A percentile compares a stretch with the other conserved stretches of the same genome.
phyloP scores from a whole-genome alignment of 305 asterid genomes.

The Plantago coronopus region DNA sequence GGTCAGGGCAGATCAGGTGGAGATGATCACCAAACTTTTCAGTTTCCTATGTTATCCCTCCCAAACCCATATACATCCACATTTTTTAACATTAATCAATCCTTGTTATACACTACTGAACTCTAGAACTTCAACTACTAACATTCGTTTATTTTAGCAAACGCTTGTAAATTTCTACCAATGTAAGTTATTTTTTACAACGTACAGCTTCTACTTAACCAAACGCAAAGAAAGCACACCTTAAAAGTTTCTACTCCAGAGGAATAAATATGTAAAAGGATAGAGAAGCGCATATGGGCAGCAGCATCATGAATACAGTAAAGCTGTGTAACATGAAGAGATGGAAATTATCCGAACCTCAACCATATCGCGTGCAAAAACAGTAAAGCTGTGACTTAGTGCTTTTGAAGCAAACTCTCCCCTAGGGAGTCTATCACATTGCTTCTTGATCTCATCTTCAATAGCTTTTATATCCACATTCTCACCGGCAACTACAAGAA shows the following conservation, averaged over 20 bases:
- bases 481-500: constrained; percentile 80
- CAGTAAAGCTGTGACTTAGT: constrained; percentile 79
- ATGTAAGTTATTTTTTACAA: too few species aligned
- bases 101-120: too few species aligned
- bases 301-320: too few species aligned
- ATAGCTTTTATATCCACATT: constrained; percentile 62
- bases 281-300: background rate
- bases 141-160: too few species aligned
- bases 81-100: too few species aligned
- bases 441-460: constrained; percentile 64
- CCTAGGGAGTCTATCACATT: constrained; percentile 81
- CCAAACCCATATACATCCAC: too few species aligned
- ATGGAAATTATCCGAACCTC: constrained; percentile 57
- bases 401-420: constrained; percentile 84
- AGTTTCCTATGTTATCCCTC: too few species aligned
- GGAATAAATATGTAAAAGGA: background rate
- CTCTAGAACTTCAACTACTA: too few species aligned
- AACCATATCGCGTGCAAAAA: constrained; percentile 74
- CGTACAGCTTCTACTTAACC: too few species aligned
- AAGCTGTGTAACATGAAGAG: constrained; percentile 13
- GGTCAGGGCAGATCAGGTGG: constrained; percentile 5
- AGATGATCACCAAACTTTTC: background rate
- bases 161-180: too few species aligned
- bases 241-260: too few species aligned
- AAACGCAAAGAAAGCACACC: too few species aligned